Conservation (phyloP, 305 asterid species). For the Fraxinus platypoda region DNA sequence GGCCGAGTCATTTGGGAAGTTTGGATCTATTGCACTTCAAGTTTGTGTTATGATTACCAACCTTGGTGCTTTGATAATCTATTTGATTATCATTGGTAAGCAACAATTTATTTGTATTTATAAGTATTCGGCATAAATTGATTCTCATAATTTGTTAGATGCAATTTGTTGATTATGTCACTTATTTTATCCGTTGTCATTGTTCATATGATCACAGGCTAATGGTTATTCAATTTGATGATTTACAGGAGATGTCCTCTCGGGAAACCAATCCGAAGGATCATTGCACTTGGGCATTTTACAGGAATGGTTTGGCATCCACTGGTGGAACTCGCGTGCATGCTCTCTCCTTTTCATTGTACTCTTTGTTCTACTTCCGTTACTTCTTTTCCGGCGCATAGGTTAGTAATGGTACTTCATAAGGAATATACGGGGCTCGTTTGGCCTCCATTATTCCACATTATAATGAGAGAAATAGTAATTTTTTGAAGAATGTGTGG, state of each 20-base stretch:
- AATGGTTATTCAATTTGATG: background rate
- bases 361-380: constrained; percentile 72
- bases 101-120: background rate
- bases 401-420: constrained; percentile 45
- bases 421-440: background rate
- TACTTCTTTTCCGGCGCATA: constrained; percentile 76
- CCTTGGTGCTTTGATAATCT: constrained; percentile 87
- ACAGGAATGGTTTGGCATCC: constrained; percentile 92
- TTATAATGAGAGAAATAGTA: no score
- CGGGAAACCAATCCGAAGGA: constrained; percentile 73
- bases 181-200: background rate
- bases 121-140: background rate
- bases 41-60: constrained; percentile 79
- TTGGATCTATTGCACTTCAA: constrained; percentile 81
- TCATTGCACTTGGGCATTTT: constrained; percentile 75
- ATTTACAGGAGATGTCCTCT: constrained; percentile 79
- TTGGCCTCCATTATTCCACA: no score
- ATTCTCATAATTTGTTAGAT: background rate
- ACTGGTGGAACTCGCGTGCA: constrained; percentile 89
- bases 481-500: no score
- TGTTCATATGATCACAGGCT: background rate
- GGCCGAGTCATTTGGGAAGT: constrained; percentile 90
- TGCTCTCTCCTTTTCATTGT: constrained; percentile 64
- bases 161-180: background rate
- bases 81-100: constrained; percentile 87